Conservation (phyloP, 164 flowering plant species). For the Vitis labrusca region DNA sequence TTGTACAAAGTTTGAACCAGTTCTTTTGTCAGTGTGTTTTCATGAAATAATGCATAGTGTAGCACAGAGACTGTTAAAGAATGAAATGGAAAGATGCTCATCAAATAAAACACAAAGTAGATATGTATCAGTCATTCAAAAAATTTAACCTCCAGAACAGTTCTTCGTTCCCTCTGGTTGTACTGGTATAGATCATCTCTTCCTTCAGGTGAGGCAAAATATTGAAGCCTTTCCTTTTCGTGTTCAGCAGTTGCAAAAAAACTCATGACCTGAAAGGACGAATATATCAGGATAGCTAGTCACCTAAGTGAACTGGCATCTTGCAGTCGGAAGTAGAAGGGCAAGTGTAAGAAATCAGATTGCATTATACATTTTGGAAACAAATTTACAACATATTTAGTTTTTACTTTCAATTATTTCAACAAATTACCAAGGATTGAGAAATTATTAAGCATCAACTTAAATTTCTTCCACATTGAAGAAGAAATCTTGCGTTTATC, state of each 20-base stretch:
- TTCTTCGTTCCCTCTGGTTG: slow-evolving; percentile 91
- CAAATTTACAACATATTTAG: too few species aligned
- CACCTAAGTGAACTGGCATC: background rate
- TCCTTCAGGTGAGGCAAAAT: slow-evolving; percentile 95
- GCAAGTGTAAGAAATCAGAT: background rate
- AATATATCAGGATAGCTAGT: background rate
- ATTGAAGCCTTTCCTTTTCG: slow-evolving; percentile 93
- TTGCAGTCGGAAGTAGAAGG: too few species aligned
- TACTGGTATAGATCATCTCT: slow-evolving; percentile 91
- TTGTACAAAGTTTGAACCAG: too few species aligned
- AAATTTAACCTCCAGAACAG: slow-evolving; percentile 79
- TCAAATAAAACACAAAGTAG: background rate
- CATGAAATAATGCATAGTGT: too few species aligned
- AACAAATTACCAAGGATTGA: background rate
- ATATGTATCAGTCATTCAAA: background rate
- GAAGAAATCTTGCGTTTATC: background rate
- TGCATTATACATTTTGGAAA: too few species aligned
- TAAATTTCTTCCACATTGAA: background rate
- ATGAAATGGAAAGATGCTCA: background rate
- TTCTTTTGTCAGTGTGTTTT: too few species aligned
- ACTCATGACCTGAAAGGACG: slow-evolving; percentile 73
- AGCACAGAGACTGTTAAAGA: too few species aligned
- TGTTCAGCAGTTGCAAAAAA: slow-evolving; percentile 81
- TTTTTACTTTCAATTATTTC: too few species aligned
- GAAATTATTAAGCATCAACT: background rate